Conservation (phyloP, 371 early-diverging fungal genomes). For the Apophysomyces ossiformis region DNA sequence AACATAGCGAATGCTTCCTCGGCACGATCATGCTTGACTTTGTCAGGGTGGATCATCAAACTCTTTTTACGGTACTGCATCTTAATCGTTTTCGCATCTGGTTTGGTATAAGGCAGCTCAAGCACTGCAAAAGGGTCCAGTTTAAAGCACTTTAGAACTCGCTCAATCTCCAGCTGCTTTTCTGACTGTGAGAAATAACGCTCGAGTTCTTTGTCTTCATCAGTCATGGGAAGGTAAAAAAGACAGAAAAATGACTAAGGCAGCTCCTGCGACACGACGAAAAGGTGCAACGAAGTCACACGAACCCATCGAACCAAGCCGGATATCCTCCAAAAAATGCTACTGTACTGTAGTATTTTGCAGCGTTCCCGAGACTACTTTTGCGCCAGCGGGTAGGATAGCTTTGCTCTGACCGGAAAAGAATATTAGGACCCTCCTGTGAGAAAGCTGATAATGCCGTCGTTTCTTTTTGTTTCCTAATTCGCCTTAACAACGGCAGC, state of each 20-base stretch:
- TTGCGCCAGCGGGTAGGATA: too few species aligned
- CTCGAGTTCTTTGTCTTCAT: slow-evolving; percentile 61
- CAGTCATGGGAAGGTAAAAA: slow-evolving; percentile 1
- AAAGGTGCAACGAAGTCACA: too few species aligned
- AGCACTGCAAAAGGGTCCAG: slow-evolving; percentile 86
- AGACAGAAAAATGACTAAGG: background rate
- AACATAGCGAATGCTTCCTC: slow-evolving; percentile 84
- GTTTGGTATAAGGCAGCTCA: slow-evolving; percentile 65
- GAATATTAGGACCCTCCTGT: too few species aligned
- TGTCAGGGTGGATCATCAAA: slow-evolving; percentile 91
- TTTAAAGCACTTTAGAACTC: slow-evolving; percentile 75
- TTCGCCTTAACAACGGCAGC: too few species aligned
- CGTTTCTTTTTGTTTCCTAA: too few species aligned
- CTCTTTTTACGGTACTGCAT: slow-evolving; percentile 83
- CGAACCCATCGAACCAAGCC: too few species aligned
- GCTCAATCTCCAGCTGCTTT: slow-evolving; percentile 83
- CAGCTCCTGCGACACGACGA: too few species aligned
- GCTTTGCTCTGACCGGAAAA: too few species aligned
- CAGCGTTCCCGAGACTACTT: too few species aligned
- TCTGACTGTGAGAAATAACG: slow-evolving; percentile 70
- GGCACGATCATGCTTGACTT: slow-evolving; percentile 77
- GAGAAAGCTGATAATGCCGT: too few species aligned
- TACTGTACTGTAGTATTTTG: too few species aligned
- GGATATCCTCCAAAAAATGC: too few species aligned
- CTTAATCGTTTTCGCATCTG: slow-evolving; percentile 68